Base-by-base conservation (phyloP, 1,284 basidiomycete genomes). In the Ustilago bromivora region DNA sequence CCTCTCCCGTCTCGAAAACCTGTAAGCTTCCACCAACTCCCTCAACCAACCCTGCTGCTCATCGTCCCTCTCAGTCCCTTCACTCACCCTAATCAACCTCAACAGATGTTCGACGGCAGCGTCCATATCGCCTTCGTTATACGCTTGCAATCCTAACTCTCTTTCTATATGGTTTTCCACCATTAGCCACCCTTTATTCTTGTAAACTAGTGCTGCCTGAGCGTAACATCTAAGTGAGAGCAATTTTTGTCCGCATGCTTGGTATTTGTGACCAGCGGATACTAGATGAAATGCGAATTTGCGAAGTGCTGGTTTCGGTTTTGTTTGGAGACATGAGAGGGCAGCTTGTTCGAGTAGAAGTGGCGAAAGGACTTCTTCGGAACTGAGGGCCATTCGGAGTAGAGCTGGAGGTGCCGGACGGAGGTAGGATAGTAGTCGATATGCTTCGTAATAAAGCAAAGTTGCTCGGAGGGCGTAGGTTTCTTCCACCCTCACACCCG, bases 291-390 rank as follows among this genome's bases (percentile, higher is more conserved):
- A 84, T 0, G 88, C 89, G 46, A 86, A 88, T 68, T 88, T 86
- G 32, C 89, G 73, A 53, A 80, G 83, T 78, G 69, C 78, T 63
- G 82, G 85, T 75, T 7, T 82, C 62, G 86, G 79, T 38, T 60
- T 23, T 3, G 78, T 82, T 47, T 85, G 84, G 10, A 88, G 70
- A 62, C 88, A 87, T 0, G 87, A 84, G 1, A 86, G 55, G 0
- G 89, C 89, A 0, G 89, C 89, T 76, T 89, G 88, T 71, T 90
- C 89, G 7, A 90, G 83, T 63, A 90, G 79, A 11, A 90, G 84
- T 0, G 89, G 89, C 13, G 87, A 85, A 0, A 88, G 85, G 3
- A 90, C 86, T 71, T 90, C 89, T 34, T 90, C 89, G 3, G 77
- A 78, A 3, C 65, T 59, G 6, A 63, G 41, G 0, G 82, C 75